phyloP scores from a whole-genome alignment of 352 stramenopile genomes.

The Phytophthora citrophthora region DNA sequence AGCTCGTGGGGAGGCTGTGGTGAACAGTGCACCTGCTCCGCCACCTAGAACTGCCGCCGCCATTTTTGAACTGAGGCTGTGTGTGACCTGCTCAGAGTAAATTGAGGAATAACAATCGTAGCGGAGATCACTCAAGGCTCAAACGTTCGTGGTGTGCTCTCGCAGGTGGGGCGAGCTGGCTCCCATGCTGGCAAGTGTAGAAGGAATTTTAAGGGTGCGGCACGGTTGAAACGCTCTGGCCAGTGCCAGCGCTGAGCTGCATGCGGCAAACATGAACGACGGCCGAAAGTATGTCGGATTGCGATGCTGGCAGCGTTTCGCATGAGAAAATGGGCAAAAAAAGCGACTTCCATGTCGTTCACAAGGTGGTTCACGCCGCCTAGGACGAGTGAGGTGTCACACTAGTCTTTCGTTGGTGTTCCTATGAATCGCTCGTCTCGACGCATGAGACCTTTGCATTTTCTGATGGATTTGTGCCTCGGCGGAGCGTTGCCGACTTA shows the following conservation, averaged over 20 bases:
- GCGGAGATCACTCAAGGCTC: constrained; percentile 9
- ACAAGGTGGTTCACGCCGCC: not conserved
- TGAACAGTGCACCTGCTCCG: constrained; percentile 8
- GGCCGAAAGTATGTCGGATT: constrained; percentile 11
- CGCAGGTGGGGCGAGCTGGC: not conserved
- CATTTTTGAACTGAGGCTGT: constrained; percentile 18
- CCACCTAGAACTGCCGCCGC: constrained; percentile 5
- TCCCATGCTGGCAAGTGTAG: constrained; percentile 18
- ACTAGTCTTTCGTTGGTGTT: not conserved
- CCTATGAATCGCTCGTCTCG: not conserved
- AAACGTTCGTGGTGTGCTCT: constrained; percentile 6
- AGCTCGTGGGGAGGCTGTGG: constrained; percentile 17
- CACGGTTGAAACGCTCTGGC: constrained; percentile 25
- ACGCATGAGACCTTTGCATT: not conserved
- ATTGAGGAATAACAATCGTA: constrained; percentile 24
- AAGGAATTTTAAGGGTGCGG: constrained; percentile 36
- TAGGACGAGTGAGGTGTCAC: not conserved
- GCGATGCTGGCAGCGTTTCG: constrained; percentile 3
- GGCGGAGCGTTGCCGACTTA: not conserved
- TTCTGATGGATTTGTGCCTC: not conserved
- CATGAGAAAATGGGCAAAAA: not conserved
- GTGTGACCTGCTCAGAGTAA: constrained; percentile 9
- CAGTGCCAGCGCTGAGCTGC: constrained; percentile 13
- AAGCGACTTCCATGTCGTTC: not conserved
- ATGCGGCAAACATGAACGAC: not conserved